A percentile compares a stretch with the other conserved stretches of the same genome.
These are phyloP conservation scores for Gliomastix tumulicola DNA, from an alignment of 2,329 filamentous ascomycete species.

Conservation along the genomic window DNA sequence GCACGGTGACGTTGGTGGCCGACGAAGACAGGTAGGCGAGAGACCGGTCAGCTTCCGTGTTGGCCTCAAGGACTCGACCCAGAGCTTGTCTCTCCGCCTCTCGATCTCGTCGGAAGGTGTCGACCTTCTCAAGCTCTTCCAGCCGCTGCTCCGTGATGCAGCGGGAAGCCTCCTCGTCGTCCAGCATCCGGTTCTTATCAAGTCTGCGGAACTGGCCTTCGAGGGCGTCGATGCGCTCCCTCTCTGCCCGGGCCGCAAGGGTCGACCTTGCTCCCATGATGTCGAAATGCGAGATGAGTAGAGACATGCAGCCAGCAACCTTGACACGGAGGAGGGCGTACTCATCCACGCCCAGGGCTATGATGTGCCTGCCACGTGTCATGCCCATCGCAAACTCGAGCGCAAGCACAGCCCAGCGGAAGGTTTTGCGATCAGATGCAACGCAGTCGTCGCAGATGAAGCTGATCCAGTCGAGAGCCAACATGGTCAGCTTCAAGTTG, in stretches of 20 bases:
- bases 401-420: constrained; percentile 93
- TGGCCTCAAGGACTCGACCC: constrained; percentile 86
- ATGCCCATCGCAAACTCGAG: constrained; percentile 97
- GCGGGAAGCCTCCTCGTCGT: constrained; percentile 79
- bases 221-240: constrained; percentile 76
- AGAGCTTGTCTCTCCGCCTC: constrained; percentile 81
- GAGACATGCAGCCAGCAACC: constrained; percentile 93
- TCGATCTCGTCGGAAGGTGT: constrained; percentile 69
- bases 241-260: constrained; percentile 88
- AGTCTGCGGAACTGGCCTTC: constrained; percentile 69
- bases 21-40: constrained; percentile 90
- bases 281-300: constrained; percentile 96
- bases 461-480: constrained; percentile 93
- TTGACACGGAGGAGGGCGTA: constrained; percentile 78
- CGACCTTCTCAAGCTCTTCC: constrained; percentile 65
- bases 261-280: constrained; percentile 97
- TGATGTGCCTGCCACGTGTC: constrained; percentile 86
- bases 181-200: constrained; percentile 65
- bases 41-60: constrained; percentile 91
- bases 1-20: constrained; percentile 88
- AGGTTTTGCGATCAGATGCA: constrained; percentile 89
- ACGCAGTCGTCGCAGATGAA: constrained; percentile 98
- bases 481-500: constrained; percentile 86
- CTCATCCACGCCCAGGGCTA: constrained; percentile 84
- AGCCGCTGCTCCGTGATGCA: constrained; percentile 72